Conservation (phyloP, 2,329 filamentous ascomycete genomes). For the Colletotrichum somersetense region DNA sequence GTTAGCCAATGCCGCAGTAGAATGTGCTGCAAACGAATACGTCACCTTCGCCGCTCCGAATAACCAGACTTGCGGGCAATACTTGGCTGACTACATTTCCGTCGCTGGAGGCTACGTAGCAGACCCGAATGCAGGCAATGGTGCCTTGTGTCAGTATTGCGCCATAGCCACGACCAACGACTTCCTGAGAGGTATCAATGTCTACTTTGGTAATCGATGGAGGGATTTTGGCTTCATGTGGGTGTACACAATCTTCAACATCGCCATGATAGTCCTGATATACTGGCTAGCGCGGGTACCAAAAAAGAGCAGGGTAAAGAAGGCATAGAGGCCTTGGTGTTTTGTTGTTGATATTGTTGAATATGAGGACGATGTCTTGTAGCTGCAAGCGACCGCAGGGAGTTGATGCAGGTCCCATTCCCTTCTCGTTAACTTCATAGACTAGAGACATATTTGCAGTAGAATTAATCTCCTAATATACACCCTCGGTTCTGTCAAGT, state of each 20-base stretch:
- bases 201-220: slow-evolving; percentile 64
- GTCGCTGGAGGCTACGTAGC: slow-evolving; percentile 36
- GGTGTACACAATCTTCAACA: slow-evolving; percentile 64
- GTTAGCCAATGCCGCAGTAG: slow-evolving; percentile 40
- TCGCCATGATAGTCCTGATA: slow-evolving; percentile 58
- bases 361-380: background rate
- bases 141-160: slow-evolving; percentile 60
- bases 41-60: slow-evolving; percentile 32
- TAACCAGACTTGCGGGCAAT: slow-evolving; percentile 39
- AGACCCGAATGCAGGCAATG: slow-evolving; percentile 48
- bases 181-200: slow-evolving; percentile 54
- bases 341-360: background rate
- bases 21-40: slow-evolving; percentile 40
- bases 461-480: background rate
- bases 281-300: slow-evolving; percentile 60
- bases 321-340: slow-evolving; percentile 2
- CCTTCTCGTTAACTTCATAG: background rate
- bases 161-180: slow-evolving; percentile 52
- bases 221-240: slow-evolving; percentile 68
- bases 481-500: background rate
- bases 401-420: background rate
- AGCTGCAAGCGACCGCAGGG: background rate
- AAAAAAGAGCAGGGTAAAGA: slow-evolving; percentile 30
- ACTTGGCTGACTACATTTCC: slow-evolving; percentile 32
- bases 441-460: background rate